Conservation (phyloP, 768 basidiomycete species). For the Pholiota molesta region DNA sequence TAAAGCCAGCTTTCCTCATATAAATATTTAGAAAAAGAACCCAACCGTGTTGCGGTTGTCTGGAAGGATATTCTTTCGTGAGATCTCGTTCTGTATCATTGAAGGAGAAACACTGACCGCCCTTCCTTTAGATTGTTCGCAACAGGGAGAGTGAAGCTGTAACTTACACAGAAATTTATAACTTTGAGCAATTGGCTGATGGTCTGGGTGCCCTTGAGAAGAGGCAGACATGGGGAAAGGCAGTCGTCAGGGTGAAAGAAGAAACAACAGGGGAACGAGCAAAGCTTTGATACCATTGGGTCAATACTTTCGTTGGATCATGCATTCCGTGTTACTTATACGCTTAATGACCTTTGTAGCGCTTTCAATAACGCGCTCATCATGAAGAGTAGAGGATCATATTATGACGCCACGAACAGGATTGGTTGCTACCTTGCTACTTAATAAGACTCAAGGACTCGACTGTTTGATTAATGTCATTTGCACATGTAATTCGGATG, state of each 20-base stretch:
- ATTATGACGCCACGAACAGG: too few relatives aligned
- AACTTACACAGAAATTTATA: slow-evolving; percentile 67
- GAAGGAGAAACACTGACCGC: neutral
- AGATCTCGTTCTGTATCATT: slow-evolving; percentile 21
- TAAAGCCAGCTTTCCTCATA: neutral
- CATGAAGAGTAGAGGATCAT: too few relatives aligned
- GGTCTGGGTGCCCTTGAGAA: slow-evolving; percentile 78
- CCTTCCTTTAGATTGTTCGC: slow-evolving; percentile 57
- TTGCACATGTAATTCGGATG: neutral
- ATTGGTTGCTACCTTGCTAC: too few relatives aligned
- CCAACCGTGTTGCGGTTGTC: slow-evolving; percentile 60
- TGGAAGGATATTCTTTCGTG: slow-evolving; percentile 74
- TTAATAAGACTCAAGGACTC: too few relatives aligned
- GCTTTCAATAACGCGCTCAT: neutral
- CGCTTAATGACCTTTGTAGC: neutral
- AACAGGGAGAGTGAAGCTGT: slow-evolving; percentile 64
- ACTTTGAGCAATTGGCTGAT: slow-evolving; percentile 65
- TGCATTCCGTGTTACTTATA: neutral
- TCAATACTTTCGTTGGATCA: neutral
- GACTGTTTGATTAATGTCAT: too few relatives aligned
- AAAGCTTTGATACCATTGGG: slow-evolving; percentile 39
- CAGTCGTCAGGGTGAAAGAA: slow-evolving; percentile 64
- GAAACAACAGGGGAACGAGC: slow-evolving; percentile 40
- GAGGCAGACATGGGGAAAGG: slow-evolving; percentile 94
- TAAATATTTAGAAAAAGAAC: slow-evolving; percentile 59